Evolutionary conservation across 2,329 filamentous ascomycete genomes (phyloP), one percentile per base, ranked within the genome.

Genomic region (Lojkania enalia): DNA sequence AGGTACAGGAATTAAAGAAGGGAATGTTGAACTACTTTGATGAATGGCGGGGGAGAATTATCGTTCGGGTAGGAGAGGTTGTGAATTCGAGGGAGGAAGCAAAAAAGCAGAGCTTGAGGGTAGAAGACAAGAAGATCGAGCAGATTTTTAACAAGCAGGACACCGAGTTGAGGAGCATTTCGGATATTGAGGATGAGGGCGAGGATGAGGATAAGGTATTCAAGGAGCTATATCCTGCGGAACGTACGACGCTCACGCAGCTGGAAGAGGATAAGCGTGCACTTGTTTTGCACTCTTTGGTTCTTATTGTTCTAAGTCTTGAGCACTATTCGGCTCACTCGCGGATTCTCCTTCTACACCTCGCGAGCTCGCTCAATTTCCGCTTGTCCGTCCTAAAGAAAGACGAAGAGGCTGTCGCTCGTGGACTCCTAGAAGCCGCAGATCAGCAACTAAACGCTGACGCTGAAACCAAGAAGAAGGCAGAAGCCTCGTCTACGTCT

Each of bases 241-340:
- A 75, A 9, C 71, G 77, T 18, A 64, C 52, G 6, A 42, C 35
- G 1, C 53, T 94, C 9, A 80, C 77, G 55, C 74, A 77, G 7
- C 71, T 88, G 2, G 71, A 80, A 0, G 70, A 81, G 36, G 79
- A 83, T 39, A 86, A 84, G 58, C 77, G 85, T 33, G 78, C 79
- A 19, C 73, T 90, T 5, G 76, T 95, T 5, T 71, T 95, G 5
- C 86, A 94, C 57, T 81, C 84, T 0, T 73, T 90, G 30, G 73
- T 95, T 1, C 74, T 95, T 2, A 74, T 94, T 19, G 61, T 91
- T 4, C 72, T 95, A 2, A 90, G 87, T 2, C 72, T 95, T 12
- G 85, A 94, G 60, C 82, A 87, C 51, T 95, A 94, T 67, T 82
- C 78, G 31, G 82, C 87, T 3, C 84, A 88, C 58, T 87, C 88